Conservation (phyloP, 164 flowering plant species). For the Buxus sempervirens region DNA sequence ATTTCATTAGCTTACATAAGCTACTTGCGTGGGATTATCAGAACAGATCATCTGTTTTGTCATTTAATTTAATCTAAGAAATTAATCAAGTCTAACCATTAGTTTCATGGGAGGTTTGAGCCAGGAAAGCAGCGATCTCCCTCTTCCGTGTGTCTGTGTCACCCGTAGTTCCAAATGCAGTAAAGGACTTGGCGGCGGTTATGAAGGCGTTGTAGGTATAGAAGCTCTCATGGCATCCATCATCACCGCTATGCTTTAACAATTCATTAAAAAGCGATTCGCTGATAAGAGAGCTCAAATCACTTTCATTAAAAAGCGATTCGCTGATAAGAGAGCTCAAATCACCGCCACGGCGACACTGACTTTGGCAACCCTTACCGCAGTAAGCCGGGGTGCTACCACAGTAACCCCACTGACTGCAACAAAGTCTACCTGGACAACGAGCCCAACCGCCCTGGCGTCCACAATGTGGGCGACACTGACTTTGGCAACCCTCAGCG, state of each 20-base stretch:
- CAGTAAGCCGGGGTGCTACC: conserved; percentile 28
- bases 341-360: conserved; percentile 18
- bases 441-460: conserved; percentile 26
- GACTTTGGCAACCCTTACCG: conserved; percentile 35
- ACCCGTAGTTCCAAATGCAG: conserved; percentile 35
- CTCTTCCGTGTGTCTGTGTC: conserved; percentile 23
- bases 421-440: conserved; percentile 28
- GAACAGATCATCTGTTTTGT: too few relatives aligned
- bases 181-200: conserved; percentile 26
- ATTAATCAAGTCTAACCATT: too few relatives aligned
- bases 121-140: conserved; percentile 59
- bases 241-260: conserved; percentile 28
- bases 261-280: conserved; percentile 26
- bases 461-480: conserved; percentile 35
- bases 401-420: conserved; percentile 32
- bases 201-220: conserved; percentile 50
- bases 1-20: too few relatives aligned
- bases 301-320: conserved; percentile 6
- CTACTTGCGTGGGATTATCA: too few relatives aligned
- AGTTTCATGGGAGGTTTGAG: conserved; percentile 49
- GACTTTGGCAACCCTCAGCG: too few relatives aligned
- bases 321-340: neutral
- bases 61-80: too few relatives aligned
- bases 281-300: conserved; percentile 18
- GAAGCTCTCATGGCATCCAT: conserved; percentile 38